phyloP scores from a whole-genome alignment of 208 protist genomes.

The Wallacemonas sp. region DNA sequence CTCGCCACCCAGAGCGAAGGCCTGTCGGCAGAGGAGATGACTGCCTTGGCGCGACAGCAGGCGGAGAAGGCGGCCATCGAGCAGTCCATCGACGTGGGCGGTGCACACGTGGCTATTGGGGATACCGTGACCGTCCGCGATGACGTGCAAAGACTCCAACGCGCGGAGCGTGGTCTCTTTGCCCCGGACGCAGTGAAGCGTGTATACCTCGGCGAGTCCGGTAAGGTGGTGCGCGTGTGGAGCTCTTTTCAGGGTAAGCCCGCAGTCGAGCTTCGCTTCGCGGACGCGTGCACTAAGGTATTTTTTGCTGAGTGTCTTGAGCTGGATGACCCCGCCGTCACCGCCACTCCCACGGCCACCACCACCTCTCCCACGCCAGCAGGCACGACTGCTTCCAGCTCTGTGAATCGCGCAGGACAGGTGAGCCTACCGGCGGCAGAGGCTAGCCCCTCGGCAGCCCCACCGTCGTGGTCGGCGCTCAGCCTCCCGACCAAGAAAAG shows the following conservation, averaged over 20 bases:
- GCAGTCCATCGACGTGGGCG: slow-evolving; percentile 20
- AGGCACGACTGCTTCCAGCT: neutral
- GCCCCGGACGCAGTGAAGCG: slow-evolving; percentile 67
- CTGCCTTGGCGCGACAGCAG: slow-evolving; percentile 40
- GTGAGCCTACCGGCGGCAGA: too few relatives aligned
- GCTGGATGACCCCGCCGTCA: neutral
- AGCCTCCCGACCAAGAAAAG: slow-evolving; percentile 8
- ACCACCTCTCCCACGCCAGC: neutral
- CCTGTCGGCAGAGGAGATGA: slow-evolving; percentile 49
- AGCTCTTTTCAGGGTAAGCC: slow-evolving; percentile 69
- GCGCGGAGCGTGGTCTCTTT: slow-evolving; percentile 58
- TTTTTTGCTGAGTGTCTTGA: slow-evolving; percentile 80
- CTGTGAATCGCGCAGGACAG: too few relatives aligned
- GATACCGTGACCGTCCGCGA: slow-evolving; percentile 58
- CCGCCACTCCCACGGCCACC: neutral
- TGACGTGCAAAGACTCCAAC: slow-evolving; percentile 34
- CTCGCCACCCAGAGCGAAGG: slow-evolving; percentile 29
- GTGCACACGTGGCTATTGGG: slow-evolving; percentile 38
- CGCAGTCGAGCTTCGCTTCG: slow-evolving; percentile 82
- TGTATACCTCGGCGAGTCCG: slow-evolving; percentile 79
- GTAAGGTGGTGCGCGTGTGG: slow-evolving; percentile 58
- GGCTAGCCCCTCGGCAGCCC: neutral
- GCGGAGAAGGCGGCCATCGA: slow-evolving; percentile 18
- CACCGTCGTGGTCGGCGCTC: slow-evolving; percentile 25
- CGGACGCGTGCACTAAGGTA: slow-evolving; percentile 68